Conservation (phyloP, 148 eudicot genomes). For the Rhododendron ferrugineum region DNA sequence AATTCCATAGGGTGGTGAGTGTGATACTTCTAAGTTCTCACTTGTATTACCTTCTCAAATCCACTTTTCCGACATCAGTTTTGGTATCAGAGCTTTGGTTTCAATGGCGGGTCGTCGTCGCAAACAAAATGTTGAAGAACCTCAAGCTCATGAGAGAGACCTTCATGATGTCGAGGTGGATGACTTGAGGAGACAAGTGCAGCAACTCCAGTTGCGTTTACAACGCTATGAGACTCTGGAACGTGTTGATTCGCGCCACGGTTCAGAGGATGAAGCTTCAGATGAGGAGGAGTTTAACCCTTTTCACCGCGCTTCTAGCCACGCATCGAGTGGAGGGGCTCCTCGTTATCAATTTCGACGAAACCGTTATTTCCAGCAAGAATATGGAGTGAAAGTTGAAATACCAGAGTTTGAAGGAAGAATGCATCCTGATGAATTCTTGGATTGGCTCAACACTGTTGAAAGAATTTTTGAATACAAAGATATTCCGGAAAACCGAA, state of each 20-base stretch:
- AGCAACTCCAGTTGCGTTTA: not conserved
- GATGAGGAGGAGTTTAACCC: not conserved
- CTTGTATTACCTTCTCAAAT: not conserved
- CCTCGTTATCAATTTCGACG: not conserved
- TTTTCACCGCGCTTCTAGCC: not conserved
- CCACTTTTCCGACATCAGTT: not conserved
- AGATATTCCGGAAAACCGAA: not conserved
- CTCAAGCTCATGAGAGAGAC: not conserved
- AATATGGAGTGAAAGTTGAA: not conserved
- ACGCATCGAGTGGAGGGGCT: not conserved
- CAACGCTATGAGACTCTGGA: not conserved
- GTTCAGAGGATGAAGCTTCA: not conserved
- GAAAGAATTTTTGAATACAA: not conserved
- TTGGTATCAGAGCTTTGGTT: not conserved
- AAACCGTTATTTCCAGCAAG: not conserved
- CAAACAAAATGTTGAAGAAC: not conserved
- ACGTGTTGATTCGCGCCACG: not conserved
- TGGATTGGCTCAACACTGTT: not conserved
- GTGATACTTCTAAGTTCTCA: not conserved
- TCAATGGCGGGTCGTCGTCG: not conserved
- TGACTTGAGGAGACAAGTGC: not conserved
- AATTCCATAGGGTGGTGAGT: too few species aligned
- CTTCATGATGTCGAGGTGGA: not conserved
- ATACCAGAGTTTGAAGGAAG: not conserved
- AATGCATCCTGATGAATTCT: not conserved